Base-by-base conservation (phyloP, 2,329 filamentous ascomycete genomes). In the Ambrosiella xylebori region DNA sequence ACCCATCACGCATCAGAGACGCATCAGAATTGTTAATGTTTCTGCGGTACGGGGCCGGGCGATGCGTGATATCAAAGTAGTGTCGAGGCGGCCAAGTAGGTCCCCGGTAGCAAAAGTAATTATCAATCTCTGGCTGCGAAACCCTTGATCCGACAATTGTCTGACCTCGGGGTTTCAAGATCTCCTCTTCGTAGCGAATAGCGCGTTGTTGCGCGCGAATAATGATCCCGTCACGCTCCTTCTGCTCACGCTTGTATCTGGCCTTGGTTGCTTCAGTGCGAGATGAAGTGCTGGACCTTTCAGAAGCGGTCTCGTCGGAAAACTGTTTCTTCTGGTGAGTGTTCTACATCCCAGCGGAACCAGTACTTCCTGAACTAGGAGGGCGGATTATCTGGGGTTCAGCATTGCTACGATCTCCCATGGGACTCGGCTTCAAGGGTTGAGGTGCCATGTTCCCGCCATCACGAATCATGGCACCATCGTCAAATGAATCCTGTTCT, bases 401-500 rank as follows among this genome's bases (percentile, higher is more conserved):
- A 17, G 13, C 44, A 9, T 49, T 39, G 45, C 13, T 41, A 9
- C 38, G 36, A 13, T 54, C 52, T 12, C 44, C 45, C 47, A 59
- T 57, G 1, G 54, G 49, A 47, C 58, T 59, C 11, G 58, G 58
- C 35, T 56, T 51, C 38, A 59, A 40, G 3, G 58, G 58, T 12
- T 49, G 17, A 27, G 58, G 58, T 7, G 41, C 47, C 54, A 57
- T 53, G 19, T 35, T 44, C 11, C 27, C 37, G 9, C 44, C 36
- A n/a, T 57, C 55, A 13, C 55, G 27, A 35, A 50, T 45, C 55
- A 75, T 64, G 54, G 68, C 63, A 45, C 49, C 53, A 15, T 62
- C 61, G 7, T 63, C 60, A 19, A 63, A 63, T 19, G 63, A 62
- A 57, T 68, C 66, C 54, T 66, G 67, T 39, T 70, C 68, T 3